Evolutionary conservation across 2,329 filamentous ascomycete genomes (phyloP), one percentile per base, ranked within the genome.

Genomic region (Claviceps pazoutovae): DNA sequence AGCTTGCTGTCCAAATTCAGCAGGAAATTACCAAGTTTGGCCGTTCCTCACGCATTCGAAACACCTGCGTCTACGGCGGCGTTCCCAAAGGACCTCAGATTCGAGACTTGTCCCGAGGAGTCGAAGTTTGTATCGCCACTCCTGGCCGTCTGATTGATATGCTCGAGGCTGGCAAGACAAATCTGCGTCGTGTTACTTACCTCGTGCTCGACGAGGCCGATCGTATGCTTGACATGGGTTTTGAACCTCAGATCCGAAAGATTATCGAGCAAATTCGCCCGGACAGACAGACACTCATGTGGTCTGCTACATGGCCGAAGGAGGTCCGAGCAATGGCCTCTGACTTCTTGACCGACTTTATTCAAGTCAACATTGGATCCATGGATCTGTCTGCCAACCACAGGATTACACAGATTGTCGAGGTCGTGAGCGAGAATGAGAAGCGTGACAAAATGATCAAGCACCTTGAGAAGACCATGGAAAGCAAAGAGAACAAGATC

Each of bases 211-310:
- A 98, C 64, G 93, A 98, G 76, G 93, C 93, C 68, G 93, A 98
- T 74, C 91, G 93, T 66, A 98, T 98, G 93, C 79, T 98, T 68
- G 93, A 98, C 74, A 98, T 98, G 93, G 93, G 93, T 82, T 97
- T 98, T 73, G 93, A 98, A 74, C 93, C 93, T 59, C 93, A 97
- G 71, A 97, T 98, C 64, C 88, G 93, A 75, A 97, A 97, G 77
- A 97, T 98, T 59, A 90, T 98, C 61, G 80, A 86, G 57, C 93
- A 98, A 74, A 97, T 97, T 71, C 88, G 93, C 61, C 93, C 93
- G 51, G 93, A 98, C 68, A 85, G 93, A 78, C 93, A 98, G 71
- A 98, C 93, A 56, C 93, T 93, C 76, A 95, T 98, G 89, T 98
- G 91, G 88, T 98, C 93, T 55, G 93, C 93, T 61, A 98, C 93